Evolutionary conservation across 176 grass and related monocot genomes (phyloP).

Genomic region (Musa itinerans): DNA sequence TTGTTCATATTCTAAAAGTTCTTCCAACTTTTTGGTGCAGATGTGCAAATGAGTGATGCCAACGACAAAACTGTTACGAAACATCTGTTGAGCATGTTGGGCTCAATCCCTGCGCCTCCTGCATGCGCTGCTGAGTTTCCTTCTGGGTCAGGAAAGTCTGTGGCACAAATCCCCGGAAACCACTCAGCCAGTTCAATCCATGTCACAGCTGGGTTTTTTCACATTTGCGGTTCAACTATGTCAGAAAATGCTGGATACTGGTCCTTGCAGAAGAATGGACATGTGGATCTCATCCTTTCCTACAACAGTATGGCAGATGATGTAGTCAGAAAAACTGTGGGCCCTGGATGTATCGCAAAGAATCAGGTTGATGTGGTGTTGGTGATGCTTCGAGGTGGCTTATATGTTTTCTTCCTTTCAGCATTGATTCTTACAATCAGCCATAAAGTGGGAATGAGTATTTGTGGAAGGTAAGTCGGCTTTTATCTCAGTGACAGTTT

Average conservation of each 20-base stretch:
- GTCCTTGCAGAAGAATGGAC: constrained; percentile 48
- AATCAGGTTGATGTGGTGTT: constrained; percentile 25
- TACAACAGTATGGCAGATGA: constrained; percentile 19
- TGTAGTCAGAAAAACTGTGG: constrained; percentile 26
- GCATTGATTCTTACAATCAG: constrained; percentile 59
- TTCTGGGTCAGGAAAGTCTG: constrained; percentile 33
- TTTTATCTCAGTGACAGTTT: no score
- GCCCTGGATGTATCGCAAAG: constrained; percentile 18
- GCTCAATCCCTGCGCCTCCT: constrained; percentile 50
- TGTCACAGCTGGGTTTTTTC: constrained; percentile 55
- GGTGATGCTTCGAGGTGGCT: constrained; percentile 40
- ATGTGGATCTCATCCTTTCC: constrained; percentile 42
- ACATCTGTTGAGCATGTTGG: constrained; percentile 47
- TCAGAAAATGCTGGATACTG: constrained; percentile 7
- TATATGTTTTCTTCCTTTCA: constrained; percentile 59
- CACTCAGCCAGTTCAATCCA: constrained; percentile 39
- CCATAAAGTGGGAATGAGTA: constrained; percentile 61
- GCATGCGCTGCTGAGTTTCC: constrained; percentile 59
- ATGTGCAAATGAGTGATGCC: constrained; percentile 28
- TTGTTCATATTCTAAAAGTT: background rate
- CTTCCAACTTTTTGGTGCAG: constrained; percentile 17
- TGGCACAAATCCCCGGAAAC: constrained; percentile 12
- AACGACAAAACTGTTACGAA: constrained; percentile 43
- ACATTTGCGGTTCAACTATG: constrained; percentile 31
- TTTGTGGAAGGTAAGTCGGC: constrained; percentile 45